Base-by-base conservation (phyloP, 1,284 basidiomycete species). In the Sparassis latifolia region DNA sequence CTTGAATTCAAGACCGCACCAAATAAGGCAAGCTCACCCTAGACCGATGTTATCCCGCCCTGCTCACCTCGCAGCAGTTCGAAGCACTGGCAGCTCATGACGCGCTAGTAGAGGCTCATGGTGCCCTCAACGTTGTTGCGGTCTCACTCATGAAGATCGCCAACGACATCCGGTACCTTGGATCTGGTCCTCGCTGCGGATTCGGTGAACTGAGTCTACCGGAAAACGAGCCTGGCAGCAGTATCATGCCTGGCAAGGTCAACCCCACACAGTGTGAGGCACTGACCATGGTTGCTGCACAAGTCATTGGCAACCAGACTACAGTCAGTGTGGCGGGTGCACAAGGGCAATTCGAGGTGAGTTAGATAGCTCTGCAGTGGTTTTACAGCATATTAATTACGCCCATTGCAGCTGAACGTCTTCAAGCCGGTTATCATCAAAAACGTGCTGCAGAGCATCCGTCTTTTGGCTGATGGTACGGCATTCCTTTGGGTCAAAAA, bases 251-350 rank as follows among this genome's bases (percentile, higher is more conserved):
- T 27, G 97, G 97, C 57, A 99, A 99, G 74, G 97, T 99, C 53
- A 99, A 99, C 75, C 97, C 97, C 12, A 99, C 97, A 3, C 97
- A 99, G 70, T 99, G 97, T 63, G 97, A 99, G 75, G 97, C 97
- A 9, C 72, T 97, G 54, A 99, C 97, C 29, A 99, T 99, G 97
- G 93, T 99, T 42, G 92, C 94, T 44, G 93, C 96, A 0, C 97
- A 99, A 70, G 96, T 99, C 6, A 97, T 99, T 72, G 97, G 97
- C 46, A 99, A 99, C 75, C 91, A 99, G 71, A 95, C 92, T 38
- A 75, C 88, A 51, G 93, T 99, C 66, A 91, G 87, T 60, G 77
- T 99, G 55, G 96, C 94, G 41, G 93, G 97, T 51, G 86, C 92
- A 3, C 93, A 86, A 65, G 97, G 97, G 46, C 96, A 99, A 67